A percentile compares a stretch with the other conserved stretches of the same genome.
These are phyloP conservation scores for Solidago caesia DNA, from an alignment of 129 eudicot species.

Conservation along the genomic window DNA sequence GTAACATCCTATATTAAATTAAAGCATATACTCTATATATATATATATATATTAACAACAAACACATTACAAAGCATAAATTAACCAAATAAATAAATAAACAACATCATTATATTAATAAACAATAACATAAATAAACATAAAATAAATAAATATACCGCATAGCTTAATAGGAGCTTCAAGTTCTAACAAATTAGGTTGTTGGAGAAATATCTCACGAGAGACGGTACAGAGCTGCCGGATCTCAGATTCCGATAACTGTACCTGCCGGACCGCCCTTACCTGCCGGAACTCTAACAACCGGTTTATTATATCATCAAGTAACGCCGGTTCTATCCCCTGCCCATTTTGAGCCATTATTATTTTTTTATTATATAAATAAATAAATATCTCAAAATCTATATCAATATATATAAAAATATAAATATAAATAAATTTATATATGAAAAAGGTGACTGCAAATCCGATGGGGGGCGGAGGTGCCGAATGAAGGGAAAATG, in stretches of 20 bases:
- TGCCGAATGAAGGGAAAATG: too few relatives aligned
- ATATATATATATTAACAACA: background rate
- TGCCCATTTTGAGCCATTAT: slow-evolving; percentile 47
- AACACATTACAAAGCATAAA: background rate
- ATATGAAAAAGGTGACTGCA: too few relatives aligned
- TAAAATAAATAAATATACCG: slow-evolving; percentile 35
- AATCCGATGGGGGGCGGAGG: too few relatives aligned
- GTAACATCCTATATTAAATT: too few relatives aligned
- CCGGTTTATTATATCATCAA: slow-evolving; percentile 64
- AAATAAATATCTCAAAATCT: background rate
- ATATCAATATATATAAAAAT: background rate
- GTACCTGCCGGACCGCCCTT: slow-evolving; percentile 63
- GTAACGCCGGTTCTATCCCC: slow-evolving; percentile 58
- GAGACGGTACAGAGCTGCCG: slow-evolving; percentile 60
- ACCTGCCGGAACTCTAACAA: slow-evolving; percentile 63
- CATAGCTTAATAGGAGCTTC: slow-evolving; percentile 92
- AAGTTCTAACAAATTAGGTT: slow-evolving; percentile 76
- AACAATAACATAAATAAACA: background rate
- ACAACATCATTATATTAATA: background rate
- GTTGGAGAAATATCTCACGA: slow-evolving; percentile 60
- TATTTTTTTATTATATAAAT: background rate
- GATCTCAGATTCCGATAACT: slow-evolving; percentile 73
- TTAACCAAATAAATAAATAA: background rate
- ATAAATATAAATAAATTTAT: too few relatives aligned
- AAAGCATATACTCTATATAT: background rate